A percentile compares a stretch with the other conserved stretches of the same genome.
Conservation (phyloP, 2,329 filamentous ascomycete species). For the Sporothrix humicola region DNA sequence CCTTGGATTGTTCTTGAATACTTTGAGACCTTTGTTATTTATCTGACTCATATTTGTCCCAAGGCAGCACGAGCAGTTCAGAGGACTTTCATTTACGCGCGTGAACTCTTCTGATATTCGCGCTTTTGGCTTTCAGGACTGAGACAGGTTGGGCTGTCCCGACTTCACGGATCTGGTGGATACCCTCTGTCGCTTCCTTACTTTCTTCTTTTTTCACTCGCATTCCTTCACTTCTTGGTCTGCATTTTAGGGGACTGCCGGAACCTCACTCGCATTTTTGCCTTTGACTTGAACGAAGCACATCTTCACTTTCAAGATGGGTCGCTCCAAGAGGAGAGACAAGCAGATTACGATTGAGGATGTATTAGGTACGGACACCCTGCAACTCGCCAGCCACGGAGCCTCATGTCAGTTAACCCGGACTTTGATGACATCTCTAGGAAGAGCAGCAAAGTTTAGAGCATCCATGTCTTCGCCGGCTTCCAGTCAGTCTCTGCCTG, state of each 20-base stretch:
- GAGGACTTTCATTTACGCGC: background rate
- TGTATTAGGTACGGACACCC: conserved; percentile 8
- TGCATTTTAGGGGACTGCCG: no score
- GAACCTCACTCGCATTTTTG: background rate
- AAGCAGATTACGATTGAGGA: conserved; percentile 31
- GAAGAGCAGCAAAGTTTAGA: background rate
- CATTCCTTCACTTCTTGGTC: background rate
- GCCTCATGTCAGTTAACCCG: background rate
- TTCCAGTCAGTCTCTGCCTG: background rate
- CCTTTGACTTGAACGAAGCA: no score
- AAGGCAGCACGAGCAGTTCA: no score
- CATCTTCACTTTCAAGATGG: background rate
- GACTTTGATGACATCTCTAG: background rate
- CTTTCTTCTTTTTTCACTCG: background rate
- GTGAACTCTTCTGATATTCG: background rate
- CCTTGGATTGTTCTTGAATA: no score
- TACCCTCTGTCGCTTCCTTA: background rate
- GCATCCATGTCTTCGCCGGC: background rate
- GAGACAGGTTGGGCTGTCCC: background rate
- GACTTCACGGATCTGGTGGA: background rate
- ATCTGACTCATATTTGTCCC: background rate
- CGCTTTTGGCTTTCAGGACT: background rate
- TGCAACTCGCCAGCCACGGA: background rate
- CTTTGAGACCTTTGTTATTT: no score
- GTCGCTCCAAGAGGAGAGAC: conserved; percentile 3